Base-by-base conservation (phyloP, 257 asterid species). In the Solanum arcanum region DNA sequence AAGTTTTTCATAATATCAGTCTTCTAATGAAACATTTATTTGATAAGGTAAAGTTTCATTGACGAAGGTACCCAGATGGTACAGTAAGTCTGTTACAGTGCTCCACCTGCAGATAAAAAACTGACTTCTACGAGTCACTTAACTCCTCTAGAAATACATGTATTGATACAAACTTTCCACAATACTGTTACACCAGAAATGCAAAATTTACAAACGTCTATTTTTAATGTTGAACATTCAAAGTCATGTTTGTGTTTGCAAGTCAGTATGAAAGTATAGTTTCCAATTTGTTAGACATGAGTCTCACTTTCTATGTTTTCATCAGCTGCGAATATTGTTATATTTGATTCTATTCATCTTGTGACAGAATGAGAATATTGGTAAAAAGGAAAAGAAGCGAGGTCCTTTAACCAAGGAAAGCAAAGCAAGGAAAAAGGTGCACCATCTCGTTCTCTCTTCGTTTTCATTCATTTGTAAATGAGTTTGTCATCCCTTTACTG, bases 401-500 rank as follows among this genome's bases (percentile, higher is more conserved):
- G 93, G 91, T 81, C 93, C 96, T 87, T 25, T 90, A 88, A 91
- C 94, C 90, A 82, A 93, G 91, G 98, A 93, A 90, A 93, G 87
- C 83, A 93, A 72, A 89, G 98, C 88, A 62, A 95, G 92, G 90
- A 95, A 90, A 89, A 96, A 94, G 98, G 98, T 94, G 87, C 21
- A 62, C 70, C 16, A 10, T 81, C 35, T 74, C 66, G 29, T 42
- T 84, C 78, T 59, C 70, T 27, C 83, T 59, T 52, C 4, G 3
- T 12, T 52, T 31, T 46, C 64, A 12, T 85, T 73, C 29, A 44
- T 88, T 69, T 82, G 86, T 72, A 62, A 46, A 52, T 60, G 66
- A 44, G 56, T 29, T 86, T 29, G 72, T 83, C 87, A 64, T 81
- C 56, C 66, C 27, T 47, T 78, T 47, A 80, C 80, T 13, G 66